Evolutionary conservation across 257 asterid species (phyloP), one percentile per base, ranked within the genome.

Genomic region (Buddleja alternifolia): DNA sequence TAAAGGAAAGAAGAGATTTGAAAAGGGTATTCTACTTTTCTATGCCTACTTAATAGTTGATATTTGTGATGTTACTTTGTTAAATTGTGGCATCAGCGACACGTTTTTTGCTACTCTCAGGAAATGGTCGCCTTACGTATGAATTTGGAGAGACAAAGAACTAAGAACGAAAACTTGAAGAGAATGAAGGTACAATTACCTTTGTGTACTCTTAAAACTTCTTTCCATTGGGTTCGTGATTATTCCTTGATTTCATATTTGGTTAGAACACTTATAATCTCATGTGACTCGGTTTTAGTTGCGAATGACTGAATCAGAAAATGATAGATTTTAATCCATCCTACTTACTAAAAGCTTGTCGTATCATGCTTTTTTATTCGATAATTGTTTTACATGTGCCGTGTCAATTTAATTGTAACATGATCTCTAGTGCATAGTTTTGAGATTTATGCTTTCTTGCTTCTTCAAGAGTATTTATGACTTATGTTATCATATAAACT

Each of bases 1-100:
- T 78, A 21, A 84, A 76, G 63, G 92, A 85, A 80, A 77, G 93
- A 78, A 73, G 82, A 71, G 84, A 75, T n/a, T 69, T 88, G 82
- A 83, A 84, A 70, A 82, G 42, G 88, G 95, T 88, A 82, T 41
- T 46, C 36, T 10, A 57, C 19, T 8, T 56, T 71, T 55, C 36
- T 11, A 5, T 29, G n/a, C 53, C 4, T 21, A 44, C 1, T 10
- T 41, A 54, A 29, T 29, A 8, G 52, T 60, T 45, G 9, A n/a
- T 44, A 21, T 24, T 70, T 12, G 12, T 21, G 37, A 50, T 58
- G 19, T 19, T 37, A 16, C 45, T 3, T 55, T 40, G 10, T 25
- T 16, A 15, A 40, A 40, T 37, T 24, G 11, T 61, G 39, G 52
- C 53, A 15, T 58, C 10, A 25, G 45, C 11, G 8, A 16, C 20